A percentile compares a stretch with the other conserved stretches of the same genome.
phyloP scores from a whole-genome alignment of 352 stramenopile genomes.

The Albugo candida region DNA sequence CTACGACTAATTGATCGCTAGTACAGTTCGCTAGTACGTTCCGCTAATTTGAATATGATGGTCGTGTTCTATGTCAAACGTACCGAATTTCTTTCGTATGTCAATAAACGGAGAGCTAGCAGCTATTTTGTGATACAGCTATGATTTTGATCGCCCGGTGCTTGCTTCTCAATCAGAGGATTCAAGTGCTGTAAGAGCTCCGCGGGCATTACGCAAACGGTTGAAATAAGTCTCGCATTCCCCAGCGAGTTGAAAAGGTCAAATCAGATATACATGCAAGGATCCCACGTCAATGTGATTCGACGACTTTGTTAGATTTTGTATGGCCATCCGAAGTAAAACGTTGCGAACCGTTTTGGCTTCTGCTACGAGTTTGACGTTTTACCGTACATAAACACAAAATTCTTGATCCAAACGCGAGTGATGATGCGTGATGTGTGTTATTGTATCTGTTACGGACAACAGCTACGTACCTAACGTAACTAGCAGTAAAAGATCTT shows the following conservation, averaged over 20 bases:
- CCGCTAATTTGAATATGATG: constrained; percentile 41
- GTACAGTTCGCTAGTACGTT: not conserved
- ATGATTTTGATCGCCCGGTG: constrained; percentile 24
- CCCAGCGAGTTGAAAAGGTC: constrained; percentile 56
- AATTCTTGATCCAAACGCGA: constrained; percentile 64
- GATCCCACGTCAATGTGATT: constrained; percentile 38
- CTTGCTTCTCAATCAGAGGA: constrained; percentile 7
- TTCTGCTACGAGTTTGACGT: constrained; percentile 9
- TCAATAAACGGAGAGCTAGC: constrained; percentile 44
- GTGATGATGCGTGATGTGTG: constrained; percentile 28
- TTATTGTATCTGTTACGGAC: constrained; percentile 13
- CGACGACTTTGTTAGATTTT: constrained; percentile 32
- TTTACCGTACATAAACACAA: constrained; percentile 31
- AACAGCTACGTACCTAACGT: constrained; percentile 33
- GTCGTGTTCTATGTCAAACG: constrained; percentile 39
- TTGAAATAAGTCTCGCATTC: constrained; percentile 38
- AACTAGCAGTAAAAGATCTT: no score
- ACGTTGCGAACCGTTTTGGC: constrained; percentile 16
- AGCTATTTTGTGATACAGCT: constrained; percentile 73
- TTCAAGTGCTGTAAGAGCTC: constrained; percentile 4
- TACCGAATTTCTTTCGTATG: constrained; percentile 66
- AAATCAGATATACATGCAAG: constrained; percentile 40
- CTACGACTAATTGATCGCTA: no score
- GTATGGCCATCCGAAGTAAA: constrained; percentile 40
- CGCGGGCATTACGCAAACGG: constrained; percentile 17